Conservation (phyloP, 306 rosid species). For the Gynostemma pentaphyllum region DNA sequence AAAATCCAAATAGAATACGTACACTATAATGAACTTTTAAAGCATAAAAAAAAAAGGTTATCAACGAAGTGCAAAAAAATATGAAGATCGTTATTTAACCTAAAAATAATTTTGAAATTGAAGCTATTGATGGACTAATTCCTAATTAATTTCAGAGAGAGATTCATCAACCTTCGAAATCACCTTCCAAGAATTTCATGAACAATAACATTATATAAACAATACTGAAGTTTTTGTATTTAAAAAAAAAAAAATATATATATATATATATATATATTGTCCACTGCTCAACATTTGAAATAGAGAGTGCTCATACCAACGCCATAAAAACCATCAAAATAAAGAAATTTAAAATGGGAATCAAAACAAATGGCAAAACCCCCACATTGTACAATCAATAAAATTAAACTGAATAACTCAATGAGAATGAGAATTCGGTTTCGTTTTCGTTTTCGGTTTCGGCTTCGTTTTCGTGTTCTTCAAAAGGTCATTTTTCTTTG, state of each 20-base stretch:
- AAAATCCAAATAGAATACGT: too few species aligned
- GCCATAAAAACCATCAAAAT: background rate
- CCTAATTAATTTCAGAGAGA: background rate
- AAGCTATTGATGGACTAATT: background rate
- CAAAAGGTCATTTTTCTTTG: slow-evolving; percentile 3
- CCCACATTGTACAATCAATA: background rate
- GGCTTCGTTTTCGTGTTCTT: slow-evolving; percentile 1
- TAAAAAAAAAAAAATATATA: too few species aligned
- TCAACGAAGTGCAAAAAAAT: too few species aligned
- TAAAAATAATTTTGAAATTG: too few species aligned
- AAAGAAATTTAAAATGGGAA: background rate
- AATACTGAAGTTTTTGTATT: too few species aligned
- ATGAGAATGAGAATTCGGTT: too few species aligned
- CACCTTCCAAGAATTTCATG: background rate
- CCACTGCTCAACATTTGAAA: background rate
- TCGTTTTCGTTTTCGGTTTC: background rate
- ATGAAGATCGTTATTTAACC: background rate
- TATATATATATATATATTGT: too few species aligned
- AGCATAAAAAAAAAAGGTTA: too few species aligned
- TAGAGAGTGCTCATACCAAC: background rate
- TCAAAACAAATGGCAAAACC: background rate
- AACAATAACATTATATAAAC: background rate
- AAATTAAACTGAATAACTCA: background rate
- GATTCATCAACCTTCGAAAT: background rate
- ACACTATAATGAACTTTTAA: too few species aligned